These are phyloP conservation scores for Nepenthes alata DNA, from an alignment of 179 eudicot genomes.

Conservation along the genomic window DNA sequence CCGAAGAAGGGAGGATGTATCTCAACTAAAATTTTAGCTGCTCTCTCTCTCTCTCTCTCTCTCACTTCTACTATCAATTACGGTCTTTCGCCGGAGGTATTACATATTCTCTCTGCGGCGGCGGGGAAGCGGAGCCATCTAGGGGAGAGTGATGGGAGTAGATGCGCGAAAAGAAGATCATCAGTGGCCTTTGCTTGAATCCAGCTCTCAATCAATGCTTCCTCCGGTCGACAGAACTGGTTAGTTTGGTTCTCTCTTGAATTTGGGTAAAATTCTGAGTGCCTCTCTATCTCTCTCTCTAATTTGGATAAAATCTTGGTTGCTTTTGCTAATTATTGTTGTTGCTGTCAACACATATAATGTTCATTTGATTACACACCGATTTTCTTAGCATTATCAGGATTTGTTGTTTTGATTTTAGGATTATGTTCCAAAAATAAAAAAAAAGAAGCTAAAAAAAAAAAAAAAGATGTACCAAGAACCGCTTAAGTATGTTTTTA, in stretches of 20 bases:
- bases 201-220: not conserved
- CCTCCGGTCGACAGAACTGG: constrained; percentile 7
- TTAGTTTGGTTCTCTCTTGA: not conserved
- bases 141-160: not conserved
- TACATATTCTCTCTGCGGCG: too few species aligned
- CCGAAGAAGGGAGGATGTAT: too few species aligned
- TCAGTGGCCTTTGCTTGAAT: constrained; percentile 1
- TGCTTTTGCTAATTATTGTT: not conserved
- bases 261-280: not conserved
- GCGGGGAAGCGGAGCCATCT: not conserved
- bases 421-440: not conserved
- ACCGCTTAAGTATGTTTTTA: too few species aligned
- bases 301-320: too few species aligned
- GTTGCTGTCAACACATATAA: not conserved
- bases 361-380: not conserved
- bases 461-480: too few species aligned
- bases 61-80: too few species aligned
- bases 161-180: not conserved
- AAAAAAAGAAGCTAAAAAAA: not conserved
- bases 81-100: too few species aligned
- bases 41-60: too few species aligned
- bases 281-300: not conserved
- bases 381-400: too few species aligned
- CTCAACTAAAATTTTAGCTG: too few species aligned
- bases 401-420: not conserved